phyloP scores from a whole-genome alignment of 2,329 filamentous ascomycete species.

The Kalaharituber pfeilii region DNA sequence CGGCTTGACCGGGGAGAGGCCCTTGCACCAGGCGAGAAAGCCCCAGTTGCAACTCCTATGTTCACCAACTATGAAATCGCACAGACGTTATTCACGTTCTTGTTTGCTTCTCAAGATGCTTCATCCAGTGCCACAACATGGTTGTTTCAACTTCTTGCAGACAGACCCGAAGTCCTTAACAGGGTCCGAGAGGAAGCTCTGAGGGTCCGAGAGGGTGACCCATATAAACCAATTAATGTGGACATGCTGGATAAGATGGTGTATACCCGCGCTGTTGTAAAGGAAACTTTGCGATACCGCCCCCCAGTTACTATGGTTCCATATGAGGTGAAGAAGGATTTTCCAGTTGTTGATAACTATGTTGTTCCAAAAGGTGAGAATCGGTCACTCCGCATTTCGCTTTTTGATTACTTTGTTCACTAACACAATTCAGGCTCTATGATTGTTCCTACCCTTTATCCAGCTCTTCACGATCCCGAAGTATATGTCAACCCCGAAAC shows the following conservation, averaged over 20 bases:
- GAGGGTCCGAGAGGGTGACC: conserved; percentile 54
- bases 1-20: conserved; percentile 49
- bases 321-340: conserved; percentile 84
- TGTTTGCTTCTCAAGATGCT: conserved; percentile 94
- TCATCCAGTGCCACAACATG: conserved; percentile 86
- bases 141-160: conserved; percentile 86
- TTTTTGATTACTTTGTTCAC: background rate
- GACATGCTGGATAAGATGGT: conserved; percentile 75
- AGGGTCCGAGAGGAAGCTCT: conserved; percentile 85
- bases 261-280: conserved; percentile 82
- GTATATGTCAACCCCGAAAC: conserved; percentile 77
- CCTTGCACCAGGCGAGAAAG: conserved; percentile 53
- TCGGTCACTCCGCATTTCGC: background rate
- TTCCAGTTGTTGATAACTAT: conserved; percentile 73
- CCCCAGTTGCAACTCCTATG: conserved; percentile 66
- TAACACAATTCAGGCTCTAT: conserved; percentile 49
- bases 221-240: conserved; percentile 52
- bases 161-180: conserved; percentile 81
- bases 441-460: conserved; percentile 82
- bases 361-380: conserved; percentile 68
- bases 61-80: conserved; percentile 85
- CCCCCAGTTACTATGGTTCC: conserved; percentile 96
- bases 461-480: conserved; percentile 79
- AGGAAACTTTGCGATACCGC: conserved; percentile 79
- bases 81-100: conserved; percentile 86